Evolutionary conservation across 148 eudicot genomes (phyloP).

Genomic region (Vaccinium myrtillus): DNA sequence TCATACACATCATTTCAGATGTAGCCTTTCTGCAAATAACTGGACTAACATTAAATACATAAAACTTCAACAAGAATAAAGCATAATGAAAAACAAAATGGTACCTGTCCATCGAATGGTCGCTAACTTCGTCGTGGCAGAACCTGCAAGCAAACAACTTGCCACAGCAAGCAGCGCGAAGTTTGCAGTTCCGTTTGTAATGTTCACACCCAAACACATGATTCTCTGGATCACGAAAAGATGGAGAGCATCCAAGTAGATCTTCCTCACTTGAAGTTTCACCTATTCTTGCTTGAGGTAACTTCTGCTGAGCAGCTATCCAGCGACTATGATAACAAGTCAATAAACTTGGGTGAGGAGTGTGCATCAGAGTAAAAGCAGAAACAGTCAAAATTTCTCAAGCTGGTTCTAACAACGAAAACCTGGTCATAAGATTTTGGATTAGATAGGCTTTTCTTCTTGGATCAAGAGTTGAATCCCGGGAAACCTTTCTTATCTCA

Average conservation of each 20-base stretch:
- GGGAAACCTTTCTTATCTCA: slow-evolving; percentile 94
- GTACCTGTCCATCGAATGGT: slow-evolving; percentile 96
- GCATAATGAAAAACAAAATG: neutral
- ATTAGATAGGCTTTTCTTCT: slow-evolving; percentile 91
- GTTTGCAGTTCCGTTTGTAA: slow-evolving; percentile 92
- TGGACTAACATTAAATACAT: neutral
- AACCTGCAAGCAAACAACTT: slow-evolving; percentile 82
- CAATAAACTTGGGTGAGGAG: slow-evolving; percentile 15
- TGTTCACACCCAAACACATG: slow-evolving; percentile 86
- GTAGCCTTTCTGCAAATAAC: slow-evolving; percentile 73
- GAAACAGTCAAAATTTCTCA: neutral
- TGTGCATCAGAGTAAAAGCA: slow-evolving; percentile 8
- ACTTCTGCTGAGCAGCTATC: slow-evolving; percentile 98
- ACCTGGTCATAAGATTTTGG: slow-evolving; percentile 98
- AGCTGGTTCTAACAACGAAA: slow-evolving; percentile 11
- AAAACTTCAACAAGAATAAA: slow-evolving; percentile 9
- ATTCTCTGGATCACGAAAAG: slow-evolving; percentile 73
- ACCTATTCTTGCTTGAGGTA: slow-evolving; percentile 51
- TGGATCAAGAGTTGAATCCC: slow-evolving; percentile 95
- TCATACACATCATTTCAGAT: slow-evolving; percentile 97
- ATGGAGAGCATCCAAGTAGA: slow-evolving; percentile 60
- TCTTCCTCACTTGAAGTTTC: slow-evolving; percentile 56
- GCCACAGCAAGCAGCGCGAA: slow-evolving; percentile 95
- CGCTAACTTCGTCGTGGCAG: slow-evolving; percentile 97
- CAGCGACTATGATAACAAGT: slow-evolving; percentile 58